A percentile compares a stretch with the other conserved stretches of the same genome.
Evolutionary conservation across 1,284 basidiomycete genomes (phyloP).

Genomic region (Cutaneotrichosporon daszewskae): DNA sequence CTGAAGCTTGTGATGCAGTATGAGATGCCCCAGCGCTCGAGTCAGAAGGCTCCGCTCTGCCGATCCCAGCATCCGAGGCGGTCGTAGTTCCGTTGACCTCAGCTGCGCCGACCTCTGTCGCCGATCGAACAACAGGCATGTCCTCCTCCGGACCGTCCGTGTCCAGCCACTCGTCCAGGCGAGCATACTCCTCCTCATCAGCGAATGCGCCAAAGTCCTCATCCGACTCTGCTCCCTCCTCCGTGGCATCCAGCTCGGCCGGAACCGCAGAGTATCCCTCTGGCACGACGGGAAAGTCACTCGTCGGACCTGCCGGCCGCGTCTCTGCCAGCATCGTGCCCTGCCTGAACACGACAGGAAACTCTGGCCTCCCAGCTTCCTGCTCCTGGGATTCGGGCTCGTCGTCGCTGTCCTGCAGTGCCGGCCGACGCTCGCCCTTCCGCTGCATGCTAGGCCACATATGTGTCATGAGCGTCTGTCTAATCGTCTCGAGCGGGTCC

Average conservation of each 20-base stretch:
- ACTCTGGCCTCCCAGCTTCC: no score
- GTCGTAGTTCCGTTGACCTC: no score
- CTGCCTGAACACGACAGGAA: conserved; percentile 13
- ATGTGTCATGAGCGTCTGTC: conserved; percentile 43
- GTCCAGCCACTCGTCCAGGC: conserved; percentile 40
- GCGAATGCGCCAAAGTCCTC: conserved; percentile 13
- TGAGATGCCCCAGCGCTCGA: no score
- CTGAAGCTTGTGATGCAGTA: no score
- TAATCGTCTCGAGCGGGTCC: conserved; percentile 28
- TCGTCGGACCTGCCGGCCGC: conserved; percentile 2
- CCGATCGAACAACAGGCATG: conserved; percentile 2
- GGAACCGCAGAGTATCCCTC: conserved; percentile 5
- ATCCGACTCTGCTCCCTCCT: not conserved
- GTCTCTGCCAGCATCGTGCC: not conserved
- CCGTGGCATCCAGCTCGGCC: not conserved
- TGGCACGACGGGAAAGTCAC: conserved; percentile 8
- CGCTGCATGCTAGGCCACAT: conserved; percentile 42
- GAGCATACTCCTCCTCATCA: conserved; percentile 29
- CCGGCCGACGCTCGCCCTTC: conserved; percentile 2
- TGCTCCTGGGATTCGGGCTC: no score
- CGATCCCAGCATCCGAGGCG: no score
- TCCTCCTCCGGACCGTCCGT: conserved; percentile 16
- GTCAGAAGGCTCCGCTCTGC: no score
- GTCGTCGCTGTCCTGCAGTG: no score
- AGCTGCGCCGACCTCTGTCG: no score